Base-by-base conservation (phyloP, 768 basidiomycete species). In the Termitomyces titanicus region DNA sequence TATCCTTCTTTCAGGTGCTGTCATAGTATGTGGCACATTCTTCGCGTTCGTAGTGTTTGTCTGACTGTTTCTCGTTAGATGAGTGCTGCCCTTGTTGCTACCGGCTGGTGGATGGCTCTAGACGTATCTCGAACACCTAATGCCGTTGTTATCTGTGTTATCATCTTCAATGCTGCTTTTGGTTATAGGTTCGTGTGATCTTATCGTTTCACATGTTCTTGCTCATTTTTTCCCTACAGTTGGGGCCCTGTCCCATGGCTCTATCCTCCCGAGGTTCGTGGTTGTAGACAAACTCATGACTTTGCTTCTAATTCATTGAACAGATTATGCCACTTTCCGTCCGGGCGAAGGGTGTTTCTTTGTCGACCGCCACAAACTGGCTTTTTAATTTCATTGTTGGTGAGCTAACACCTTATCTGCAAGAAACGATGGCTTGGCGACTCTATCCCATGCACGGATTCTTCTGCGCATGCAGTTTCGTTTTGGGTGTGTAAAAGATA, bases 401-500 rank as follows among this genome's bases (percentile, higher is more conserved):
- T 31, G 88, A 90, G 68, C 77, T 84, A 27, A 98, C 94, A 0
- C 95, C 94, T 1, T 80, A 84, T 51, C 74, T 97, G 37, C 93
- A 96, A 70, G 92, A 94, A 56, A 70, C 81, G 20, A 96, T 98
- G 61, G 80, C 80, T 39, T 98, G 95, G 94, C 80, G 90, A 45
- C 68, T 98, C 52, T 97, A 98, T 72, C 92, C 92, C 0, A 95
- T 98, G 93, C 94, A 96, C 63, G 92, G 88, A 22, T 93, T 93
- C 73, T 94, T 93, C 71, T 94, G 93, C 67, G 82, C 82, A 9
- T 86, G 89, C 64, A 92, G 92, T 65, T 91, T 95, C 66, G 74
- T 96, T 45, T 74, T 94, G 42, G 89, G 84, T 85, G 66, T 63
- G 74, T 70, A 35, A 47, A 12, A 12, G 22, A 47, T 6, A 27